Evolutionary conservation across 768 basidiomycete species (phyloP).

Genomic region (Rhizopogon rudus): DNA sequence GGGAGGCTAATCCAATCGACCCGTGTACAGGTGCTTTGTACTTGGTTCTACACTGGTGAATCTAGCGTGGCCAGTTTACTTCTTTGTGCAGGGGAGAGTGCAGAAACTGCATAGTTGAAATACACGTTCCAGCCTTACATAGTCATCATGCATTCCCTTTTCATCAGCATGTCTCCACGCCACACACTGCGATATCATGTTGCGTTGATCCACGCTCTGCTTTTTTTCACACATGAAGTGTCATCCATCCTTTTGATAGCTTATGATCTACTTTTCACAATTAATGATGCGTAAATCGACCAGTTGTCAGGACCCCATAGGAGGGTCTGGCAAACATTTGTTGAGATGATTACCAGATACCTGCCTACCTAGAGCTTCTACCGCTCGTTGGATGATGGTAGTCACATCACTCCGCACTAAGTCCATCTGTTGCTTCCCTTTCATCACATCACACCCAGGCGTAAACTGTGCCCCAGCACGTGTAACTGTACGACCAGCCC

Average conservation of each 20-base stretch:
- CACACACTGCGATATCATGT: background rate
- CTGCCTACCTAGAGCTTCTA: slow-evolving; percentile 48
- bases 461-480: slow-evolving; percentile 5
- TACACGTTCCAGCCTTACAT: background rate
- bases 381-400: slow-evolving; percentile 44
- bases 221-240: background rate
- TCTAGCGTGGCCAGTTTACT: slow-evolving; percentile 45
- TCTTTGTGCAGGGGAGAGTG: slow-evolving; percentile 20
- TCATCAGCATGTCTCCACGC: background rate
- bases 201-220: background rate
- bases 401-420: slow-evolving; percentile 50
- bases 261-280: too few species aligned
- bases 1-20: background rate
- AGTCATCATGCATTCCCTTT: slow-evolving; percentile 14
- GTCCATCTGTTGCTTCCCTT: slow-evolving; percentile 24
- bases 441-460: slow-evolving; percentile 3
- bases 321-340: background rate
- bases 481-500: slow-evolving; percentile 9
- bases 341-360: slow-evolving; percentile 38
- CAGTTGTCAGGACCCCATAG: background rate
- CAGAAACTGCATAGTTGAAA: slow-evolving; percentile 16
- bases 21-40: slow-evolving; percentile 44
- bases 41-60: slow-evolving; percentile 67
- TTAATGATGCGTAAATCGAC: background rate
- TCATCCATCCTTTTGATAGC: too few species aligned